Base-by-base conservation (phyloP, 1,139 yeast species). In the Citeromyces siamensis region DNA sequence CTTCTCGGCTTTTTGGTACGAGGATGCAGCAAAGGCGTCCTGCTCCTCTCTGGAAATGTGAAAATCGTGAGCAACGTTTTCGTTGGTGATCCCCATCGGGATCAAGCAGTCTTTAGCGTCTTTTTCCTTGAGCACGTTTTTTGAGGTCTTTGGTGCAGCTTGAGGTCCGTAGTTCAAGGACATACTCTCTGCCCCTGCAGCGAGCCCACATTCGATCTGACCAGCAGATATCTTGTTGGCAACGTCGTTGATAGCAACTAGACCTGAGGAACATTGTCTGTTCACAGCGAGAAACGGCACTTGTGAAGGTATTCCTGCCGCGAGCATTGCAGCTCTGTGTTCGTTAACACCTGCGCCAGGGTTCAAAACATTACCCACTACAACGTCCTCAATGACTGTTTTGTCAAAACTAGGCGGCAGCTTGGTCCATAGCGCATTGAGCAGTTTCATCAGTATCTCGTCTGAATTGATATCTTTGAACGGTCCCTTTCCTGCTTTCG, bases 171-270 rank as follows among this genome's bases (percentile, higher is more conserved):
- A 86, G 63, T 79, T 78, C 44, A 68, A 63, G 16, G 94, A 70
- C 97, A 88, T 88, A 51, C 94, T 78, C 62, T 88, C 97, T 38
- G 76, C 94, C 55, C 97, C 97, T 37, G 78, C 78, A 34, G 93
- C 97, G 41, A 88, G 65, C 44, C 97, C 97, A 52, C 90, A 69
- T 47, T 78, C 85, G 49, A 88, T 85, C 66, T 86, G 95, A 34
- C 96, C 96, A 42, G 73, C 64, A 48, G 68, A 65, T 55, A 88
- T 88, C 65, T 84, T 83, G 64, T 81, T 83, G 50, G 95, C 95
- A 52, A 88, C 73, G 55, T 82, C 93, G 48, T 83, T 79, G 33
- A 86, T 75, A 17, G 95, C 94, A 71, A 86, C 82, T 49, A 88
- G 67, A 35, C 96, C 96, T 3, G 95, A 83, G 7, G 95, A 84